Evolutionary conservation across 2,329 filamentous ascomycete genomes (phyloP), one percentile per base, ranked within the genome.

Genomic region (Sordariomycetes sp.): DNA sequence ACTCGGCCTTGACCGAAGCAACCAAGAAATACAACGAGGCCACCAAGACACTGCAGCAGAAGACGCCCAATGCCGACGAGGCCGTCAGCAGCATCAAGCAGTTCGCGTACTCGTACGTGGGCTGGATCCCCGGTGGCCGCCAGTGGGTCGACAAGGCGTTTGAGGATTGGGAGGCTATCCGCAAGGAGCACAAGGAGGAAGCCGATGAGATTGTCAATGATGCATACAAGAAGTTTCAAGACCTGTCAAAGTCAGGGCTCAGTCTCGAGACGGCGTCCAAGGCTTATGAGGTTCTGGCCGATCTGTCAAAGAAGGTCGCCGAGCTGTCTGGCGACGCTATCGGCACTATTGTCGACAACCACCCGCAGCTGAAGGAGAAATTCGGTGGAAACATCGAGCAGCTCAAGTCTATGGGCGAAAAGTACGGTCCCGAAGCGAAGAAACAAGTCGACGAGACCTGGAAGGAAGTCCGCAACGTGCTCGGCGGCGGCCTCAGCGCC

Each of bases 381-480:
- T 58, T 86, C 8, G 82, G 82, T 11, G 75, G 72, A 9, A 77
- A 72, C 44, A 57, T 83, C 29, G 72, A 83, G 32, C 71, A 82
- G 51, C 61, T 87, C 32, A 82, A 84, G 67, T 55, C 76, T 43
- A 68, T 85, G 55, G 76, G 76, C 18, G 72, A 85, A 11, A 64
- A 75, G 39, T 81, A 82, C 46, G 83, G 83, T 0, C 82, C 82
- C 0, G 79, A 86, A 49, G 82, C 79, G 0, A 84, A 86, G 70
- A 79, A 86, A 66, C 70, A 84, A 54, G 71, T 82, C 5, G 78
- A 86, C 36, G 66, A 80, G 55, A 83, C 81, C 2, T 86, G 79
- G 72, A 53, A 68, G 19, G 70, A 86, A 52, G 61, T 84, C 43
- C 68, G 67, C 44, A 73, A 82, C 25, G 68, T 86, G 31, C 50